Base-by-base conservation (phyloP, 2,329 filamentous ascomycete genomes). In the Fusarium pseudonygamai region DNA sequence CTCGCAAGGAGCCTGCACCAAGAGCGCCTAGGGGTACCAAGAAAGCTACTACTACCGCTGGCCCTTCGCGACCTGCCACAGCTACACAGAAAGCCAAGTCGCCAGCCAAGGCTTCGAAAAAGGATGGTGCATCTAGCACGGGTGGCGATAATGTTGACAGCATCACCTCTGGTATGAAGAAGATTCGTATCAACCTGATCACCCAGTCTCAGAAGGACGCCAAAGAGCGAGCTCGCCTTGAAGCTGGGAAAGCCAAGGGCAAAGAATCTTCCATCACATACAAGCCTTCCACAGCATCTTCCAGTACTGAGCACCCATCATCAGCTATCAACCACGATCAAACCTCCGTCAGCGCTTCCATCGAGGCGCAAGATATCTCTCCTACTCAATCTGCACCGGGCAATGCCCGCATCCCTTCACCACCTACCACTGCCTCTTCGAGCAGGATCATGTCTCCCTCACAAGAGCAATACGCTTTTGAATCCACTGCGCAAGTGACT, bases 141-240 rank as follows among this genome's bases (percentile, higher is more conserved):
- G 45, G 58, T 8, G 72, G 68, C 6, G 82, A 84, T 53, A 86
- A 86, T 55, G 78, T 92, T 40, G 88, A 91, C 60, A 85, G 82
- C 56, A 84, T 92, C 68, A 87, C 89, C 1, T 84, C 83, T 40
- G 87, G 88, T 4, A 88, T 91, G 86, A 90, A 88, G 78, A 90
- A 87, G 78, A 88, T 92, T 65, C 90, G 88, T 77, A 89, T 92
- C 75, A 91, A 88, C 59, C 79, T 91, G 30, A 83, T 91, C 43
- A 90, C 88, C 4, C 85, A 90, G 67, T 84, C 88, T 43, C 87
- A 90, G 75, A 87, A 85, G 73, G 89, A 90, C 56, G 88, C 87
- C 4, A 85, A 84, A 32, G 85, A 86, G 59, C 78, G 78, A 60
- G 75, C 79, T n/a, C 76, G 75, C 8, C 53, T 75, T 22, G 78